These are phyloP conservation scores for Bacidia rubella DNA, from an alignment of 495 filamentous ascomycete genomes.

Conservation along the genomic window DNA sequence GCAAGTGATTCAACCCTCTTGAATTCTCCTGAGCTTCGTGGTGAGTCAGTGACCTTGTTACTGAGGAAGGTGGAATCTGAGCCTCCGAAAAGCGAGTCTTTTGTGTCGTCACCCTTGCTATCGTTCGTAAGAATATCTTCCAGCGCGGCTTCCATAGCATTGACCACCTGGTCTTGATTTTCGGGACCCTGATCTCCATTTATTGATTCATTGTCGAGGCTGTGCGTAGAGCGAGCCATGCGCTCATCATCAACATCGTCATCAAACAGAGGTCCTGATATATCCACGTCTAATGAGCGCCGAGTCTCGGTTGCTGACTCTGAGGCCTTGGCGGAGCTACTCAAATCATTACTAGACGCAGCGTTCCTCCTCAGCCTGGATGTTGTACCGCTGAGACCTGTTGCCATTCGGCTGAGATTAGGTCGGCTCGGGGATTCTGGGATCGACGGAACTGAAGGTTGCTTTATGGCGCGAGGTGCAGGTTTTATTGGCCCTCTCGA, in stretches of 20 bases:
- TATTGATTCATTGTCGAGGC: conserved; percentile 38
- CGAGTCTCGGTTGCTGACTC: conserved; percentile 29
- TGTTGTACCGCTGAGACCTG: conserved; percentile 20
- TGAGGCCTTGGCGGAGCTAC: conserved; percentile 23
- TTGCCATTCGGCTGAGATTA: conserved; percentile 28
- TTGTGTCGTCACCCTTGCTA: conserved; percentile 47
- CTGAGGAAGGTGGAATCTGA: conserved; percentile 32
- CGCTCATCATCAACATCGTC: conserved; percentile 55
- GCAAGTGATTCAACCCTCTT: conserved; percentile 25
- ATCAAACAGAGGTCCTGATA: conserved; percentile 45
- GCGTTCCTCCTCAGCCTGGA: conserved; percentile 44
- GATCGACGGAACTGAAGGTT: conserved; percentile 16
- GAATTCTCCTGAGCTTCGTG: conserved; percentile 44
- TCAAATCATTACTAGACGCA: conserved; percentile 44
- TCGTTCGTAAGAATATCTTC: conserved; percentile 85
- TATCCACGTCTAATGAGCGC: conserved; percentile 44
- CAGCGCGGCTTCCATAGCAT: conserved; percentile 90
- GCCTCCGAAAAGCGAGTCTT: conserved; percentile 38
- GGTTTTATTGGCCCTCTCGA: conserved; percentile 23
- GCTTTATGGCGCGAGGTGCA: conserved; percentile 20
- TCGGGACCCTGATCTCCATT: conserved; percentile 30
- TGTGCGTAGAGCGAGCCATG: conserved; percentile 45
- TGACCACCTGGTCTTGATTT: conserved; percentile 48
- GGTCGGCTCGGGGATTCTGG: conserved; percentile 24
- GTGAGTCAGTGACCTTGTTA: conserved; percentile 32